These are phyloP conservation scores for Coriaria nepalensis DNA, from an alignment of 306 rosid genomes.

Conservation along the genomic window DNA sequence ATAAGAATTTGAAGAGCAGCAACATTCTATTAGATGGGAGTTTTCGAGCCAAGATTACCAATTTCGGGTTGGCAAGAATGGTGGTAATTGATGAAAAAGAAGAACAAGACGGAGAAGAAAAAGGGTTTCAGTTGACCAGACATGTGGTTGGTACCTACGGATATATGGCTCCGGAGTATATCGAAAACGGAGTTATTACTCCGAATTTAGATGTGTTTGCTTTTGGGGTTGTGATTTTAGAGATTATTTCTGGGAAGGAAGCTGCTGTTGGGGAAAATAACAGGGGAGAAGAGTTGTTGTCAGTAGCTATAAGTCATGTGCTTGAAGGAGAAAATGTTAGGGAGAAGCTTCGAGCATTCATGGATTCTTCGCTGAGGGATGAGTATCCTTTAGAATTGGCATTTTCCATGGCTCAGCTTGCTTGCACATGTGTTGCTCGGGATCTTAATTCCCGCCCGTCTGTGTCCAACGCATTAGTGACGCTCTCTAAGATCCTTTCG, in stretches of 20 bases:
- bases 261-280: slow-evolving; percentile 22
- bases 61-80: slow-evolving; percentile 52
- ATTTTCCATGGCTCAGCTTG: slow-evolving; percentile 46
- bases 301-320: slow-evolving; percentile 13
- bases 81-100: slow-evolving; percentile 22
- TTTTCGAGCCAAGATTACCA: slow-evolving; percentile 47
- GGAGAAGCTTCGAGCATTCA: slow-evolving; percentile 39
- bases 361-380: slow-evolving; percentile 33
- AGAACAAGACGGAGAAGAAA: too few relatives aligned
- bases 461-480: slow-evolving; percentile 32
- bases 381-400: slow-evolving; percentile 62
- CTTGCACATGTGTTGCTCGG: slow-evolving; percentile 36
- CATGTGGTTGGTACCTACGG: slow-evolving; percentile 78
- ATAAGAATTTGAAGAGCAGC: slow-evolving; percentile 52
- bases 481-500: slow-evolving; percentile 52
- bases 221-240: slow-evolving; percentile 55
- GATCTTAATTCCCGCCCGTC: slow-evolving; percentile 41
- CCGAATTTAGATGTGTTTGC: slow-evolving; percentile 66
- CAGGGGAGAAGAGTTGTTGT: slow-evolving; percentile 21
- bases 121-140: slow-evolving; percentile 50
- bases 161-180: slow-evolving; percentile 67
- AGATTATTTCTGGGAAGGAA: slow-evolving; percentile 54
- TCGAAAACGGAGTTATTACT: slow-evolving; percentile 50
- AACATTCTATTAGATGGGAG: slow-evolving; percentile 47
- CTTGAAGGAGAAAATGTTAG: slow-evolving; percentile 35